Conservation (phyloP, 208 protist species). For the Porcisia hertigi region DNA sequence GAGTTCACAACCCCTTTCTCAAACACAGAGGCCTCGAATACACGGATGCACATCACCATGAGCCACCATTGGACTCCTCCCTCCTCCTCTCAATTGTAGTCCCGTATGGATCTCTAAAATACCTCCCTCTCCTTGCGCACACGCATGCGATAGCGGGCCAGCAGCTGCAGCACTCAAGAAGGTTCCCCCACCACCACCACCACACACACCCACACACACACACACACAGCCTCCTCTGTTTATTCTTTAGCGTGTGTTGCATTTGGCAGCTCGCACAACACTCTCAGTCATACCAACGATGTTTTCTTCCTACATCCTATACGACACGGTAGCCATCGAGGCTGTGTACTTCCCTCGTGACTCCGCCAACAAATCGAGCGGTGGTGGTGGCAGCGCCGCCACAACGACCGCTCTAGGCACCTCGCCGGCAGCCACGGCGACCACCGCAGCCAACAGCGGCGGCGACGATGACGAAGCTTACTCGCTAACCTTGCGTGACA, state of each 20-base stretch:
- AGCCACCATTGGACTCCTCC: not conserved
- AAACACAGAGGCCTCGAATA: not conserved
- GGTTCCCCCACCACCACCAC: not conserved
- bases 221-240: not conserved
- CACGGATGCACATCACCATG: not conserved
- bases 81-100: not conserved
- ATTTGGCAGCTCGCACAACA: not conserved
- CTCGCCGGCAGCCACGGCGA: not conserved
- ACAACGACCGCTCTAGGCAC: not conserved
- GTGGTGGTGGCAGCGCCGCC: not conserved
- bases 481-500: slow-evolving; percentile 41
- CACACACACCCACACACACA: not conserved
- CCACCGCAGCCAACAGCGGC: not conserved
- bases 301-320: slow-evolving; percentile 69
- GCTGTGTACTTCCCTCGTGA: slow-evolving; percentile 72
- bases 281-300: slow-evolving; percentile 36
- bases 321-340: slow-evolving; percentile 79
- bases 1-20: not conserved
- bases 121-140: not conserved
- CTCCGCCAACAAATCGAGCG: not conserved
- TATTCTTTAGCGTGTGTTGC: not conserved
- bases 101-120: not conserved
- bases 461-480: slow-evolving; percentile 20
- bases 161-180: not conserved
- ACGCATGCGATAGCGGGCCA: not conserved